Percentiles rank a stretch among this genome's conserved stretches.
These are phyloP conservation scores for Umbellularia californica DNA, from an alignment of 164 flowering plant species.

Conservation along the genomic window DNA sequence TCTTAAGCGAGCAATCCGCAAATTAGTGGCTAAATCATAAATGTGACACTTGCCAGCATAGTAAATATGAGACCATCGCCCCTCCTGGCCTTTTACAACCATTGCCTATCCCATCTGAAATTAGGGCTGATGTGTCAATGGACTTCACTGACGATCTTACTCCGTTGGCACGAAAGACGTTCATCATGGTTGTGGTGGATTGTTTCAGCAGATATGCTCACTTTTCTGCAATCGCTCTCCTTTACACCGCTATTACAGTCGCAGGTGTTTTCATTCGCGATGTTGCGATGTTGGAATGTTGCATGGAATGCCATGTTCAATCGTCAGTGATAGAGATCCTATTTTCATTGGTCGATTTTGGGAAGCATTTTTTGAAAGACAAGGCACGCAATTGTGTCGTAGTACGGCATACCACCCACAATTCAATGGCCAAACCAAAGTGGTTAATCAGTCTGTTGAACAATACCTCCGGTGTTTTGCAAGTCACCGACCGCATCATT, in stretches of 20 bases:
- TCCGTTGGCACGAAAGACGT: background rate
- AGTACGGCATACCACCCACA: slow-evolving; percentile 1
- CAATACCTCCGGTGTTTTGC: slow-evolving; percentile 6
- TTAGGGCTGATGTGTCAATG: background rate
- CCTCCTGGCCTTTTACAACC: background rate
- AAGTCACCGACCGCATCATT: slow-evolving; percentile 4
- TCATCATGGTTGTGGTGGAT: background rate
- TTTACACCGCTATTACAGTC: background rate
- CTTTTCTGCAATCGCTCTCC: background rate
- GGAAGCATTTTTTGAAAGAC: background rate
- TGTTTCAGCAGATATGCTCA: background rate
- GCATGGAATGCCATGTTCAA: background rate
- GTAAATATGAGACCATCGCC: background rate
- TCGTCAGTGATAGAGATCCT: background rate
- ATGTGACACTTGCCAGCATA: background rate
- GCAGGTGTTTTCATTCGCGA: background rate
- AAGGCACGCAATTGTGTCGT: background rate
- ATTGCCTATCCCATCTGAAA: background rate
- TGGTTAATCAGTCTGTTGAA: background rate
- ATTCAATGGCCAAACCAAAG: slow-evolving; percentile 8
- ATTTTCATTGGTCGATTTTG: background rate
- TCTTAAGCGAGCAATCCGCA: background rate
- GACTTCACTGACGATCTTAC: background rate
- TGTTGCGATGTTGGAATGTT: background rate
- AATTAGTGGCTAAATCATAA: background rate